Evolutionary conservation across 2,329 filamentous ascomycete genomes (phyloP).

Genomic region (Penicillium freii): DNA sequence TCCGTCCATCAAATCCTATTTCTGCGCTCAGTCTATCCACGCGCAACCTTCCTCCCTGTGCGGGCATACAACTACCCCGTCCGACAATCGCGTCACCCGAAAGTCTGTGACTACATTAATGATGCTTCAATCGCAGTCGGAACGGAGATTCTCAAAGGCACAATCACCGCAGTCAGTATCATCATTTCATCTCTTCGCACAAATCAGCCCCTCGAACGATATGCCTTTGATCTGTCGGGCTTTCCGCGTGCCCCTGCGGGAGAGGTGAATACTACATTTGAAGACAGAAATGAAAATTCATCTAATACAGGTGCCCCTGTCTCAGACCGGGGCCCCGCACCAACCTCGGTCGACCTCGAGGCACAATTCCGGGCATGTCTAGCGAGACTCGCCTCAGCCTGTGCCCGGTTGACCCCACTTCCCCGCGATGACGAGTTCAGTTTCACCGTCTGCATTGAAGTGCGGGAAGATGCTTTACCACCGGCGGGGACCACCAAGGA

Average conservation of each 20-base stretch:
- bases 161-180: conserved; percentile 55
- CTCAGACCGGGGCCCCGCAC: conserved; percentile 29
- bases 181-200: conserved; percentile 55
- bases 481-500: conserved; percentile 48
- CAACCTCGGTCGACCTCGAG: conserved; percentile 45
- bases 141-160: conserved; percentile 64
- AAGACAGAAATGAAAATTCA: conserved; percentile 39
- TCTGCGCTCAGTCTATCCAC: conserved; percentile 76
- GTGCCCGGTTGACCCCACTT: conserved; percentile 43
- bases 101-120: conserved; percentile 79
- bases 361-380: conserved; percentile 51
- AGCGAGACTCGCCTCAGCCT: conserved; percentile 44
- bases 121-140: conserved; percentile 73
- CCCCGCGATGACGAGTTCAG: conserved; percentile 49
- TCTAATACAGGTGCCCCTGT: conserved; percentile 31
- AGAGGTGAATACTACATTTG: conserved; percentile 54
- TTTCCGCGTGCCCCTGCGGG: conserved; percentile 52
- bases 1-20: conserved; percentile 83
- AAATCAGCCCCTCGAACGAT: conserved; percentile 57
- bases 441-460: conserved; percentile 51
- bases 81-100: conserved; percentile 80
- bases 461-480: conserved; percentile 47
- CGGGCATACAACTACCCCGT: conserved; percentile 82
- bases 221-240: conserved; percentile 58
- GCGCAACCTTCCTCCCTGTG: conserved; percentile 71